Evolutionary conservation across 495 filamentous ascomycete species (phyloP).

Genomic region (Xylaria cubensis): DNA sequence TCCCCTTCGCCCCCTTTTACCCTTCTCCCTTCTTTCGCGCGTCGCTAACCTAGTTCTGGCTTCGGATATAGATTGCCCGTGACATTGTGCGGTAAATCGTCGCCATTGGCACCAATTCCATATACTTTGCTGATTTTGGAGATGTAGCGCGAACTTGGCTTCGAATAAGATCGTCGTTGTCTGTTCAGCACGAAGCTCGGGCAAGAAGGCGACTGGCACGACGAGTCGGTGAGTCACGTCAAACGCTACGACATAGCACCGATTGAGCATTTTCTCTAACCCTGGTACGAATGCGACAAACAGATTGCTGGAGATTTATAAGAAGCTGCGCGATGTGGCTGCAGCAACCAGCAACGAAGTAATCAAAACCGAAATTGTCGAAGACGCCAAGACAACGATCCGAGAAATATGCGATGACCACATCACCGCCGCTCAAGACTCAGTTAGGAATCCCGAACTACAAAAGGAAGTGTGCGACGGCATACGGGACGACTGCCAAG

Average conservation of each 20-base stretch:
- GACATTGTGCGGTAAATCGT: conserved; percentile 72
- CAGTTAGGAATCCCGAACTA: conserved; percentile 67
- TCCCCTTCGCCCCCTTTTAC: conserved; percentile 1
- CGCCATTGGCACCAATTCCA: conserved; percentile 10
- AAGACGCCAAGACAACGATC: conserved; percentile 72
- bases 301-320: conserved; percentile 62
- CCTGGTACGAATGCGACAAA: neutral
- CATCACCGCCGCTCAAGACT: conserved; percentile 65
- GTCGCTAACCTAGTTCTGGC: conserved; percentile 25
- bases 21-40: neutral
- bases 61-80: conserved; percentile 65
- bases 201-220: conserved; percentile 88
- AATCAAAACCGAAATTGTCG: conserved; percentile 69
- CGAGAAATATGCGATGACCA: conserved; percentile 78
- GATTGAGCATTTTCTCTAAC: conserved; percentile 28
- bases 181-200: conserved; percentile 90
- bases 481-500: conserved; percentile 75
- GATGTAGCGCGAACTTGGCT: conserved; percentile 66
- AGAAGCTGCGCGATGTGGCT: conserved; percentile 72
- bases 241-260: neutral
- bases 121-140: conserved; percentile 29
- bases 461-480: conserved; percentile 61
- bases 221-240: conserved; percentile 82
- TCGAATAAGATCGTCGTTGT: conserved; percentile 81
- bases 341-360: conserved; percentile 68